Evolutionary conservation across 1,284 basidiomycete genomes (phyloP).

Genomic region (Sporisorium exsertum): DNA sequence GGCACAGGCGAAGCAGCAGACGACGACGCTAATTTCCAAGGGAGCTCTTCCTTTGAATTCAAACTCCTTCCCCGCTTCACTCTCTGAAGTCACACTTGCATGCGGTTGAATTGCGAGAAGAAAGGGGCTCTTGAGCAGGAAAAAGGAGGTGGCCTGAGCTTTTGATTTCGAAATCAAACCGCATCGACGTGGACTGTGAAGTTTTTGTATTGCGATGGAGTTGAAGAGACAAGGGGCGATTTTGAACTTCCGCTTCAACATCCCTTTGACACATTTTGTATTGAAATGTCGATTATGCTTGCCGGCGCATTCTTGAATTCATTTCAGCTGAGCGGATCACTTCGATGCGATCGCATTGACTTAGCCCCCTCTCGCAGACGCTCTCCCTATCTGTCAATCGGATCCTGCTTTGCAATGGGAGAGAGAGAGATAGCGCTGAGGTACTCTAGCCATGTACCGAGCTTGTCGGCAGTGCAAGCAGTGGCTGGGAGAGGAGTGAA

Average conservation of each 20-base stretch:
- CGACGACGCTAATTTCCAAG: not conserved
- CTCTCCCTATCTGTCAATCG: too few relatives aligned
- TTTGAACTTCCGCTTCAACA: constrained; percentile 15
- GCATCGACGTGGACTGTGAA: constrained; percentile 11
- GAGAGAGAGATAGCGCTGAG: too few relatives aligned
- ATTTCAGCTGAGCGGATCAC: not conserved
- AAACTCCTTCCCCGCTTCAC: constrained; percentile 20
- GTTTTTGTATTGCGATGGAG: not conserved
- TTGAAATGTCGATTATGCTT: not conserved
- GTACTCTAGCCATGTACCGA: too few relatives aligned
- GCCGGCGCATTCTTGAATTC: not conserved
- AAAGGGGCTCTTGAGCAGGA: not conserved
- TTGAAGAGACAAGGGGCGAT: not conserved
- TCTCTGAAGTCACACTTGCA: not conserved
- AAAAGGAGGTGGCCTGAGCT: constrained; percentile 26
- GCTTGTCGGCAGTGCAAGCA: too few relatives aligned
- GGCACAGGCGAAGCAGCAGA: not conserved
- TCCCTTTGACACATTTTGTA: constrained; percentile 6
- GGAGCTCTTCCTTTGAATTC: not conserved
- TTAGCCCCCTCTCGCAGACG: too few relatives aligned
- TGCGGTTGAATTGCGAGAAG: constrained; percentile 1
- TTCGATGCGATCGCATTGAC: not conserved
- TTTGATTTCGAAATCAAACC: not conserved
- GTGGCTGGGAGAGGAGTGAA: too few relatives aligned
- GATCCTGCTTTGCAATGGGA: too few relatives aligned